phyloP scores from a whole-genome alignment of 2,329 filamentous ascomycete species.

The Alternaria dauci region DNA sequence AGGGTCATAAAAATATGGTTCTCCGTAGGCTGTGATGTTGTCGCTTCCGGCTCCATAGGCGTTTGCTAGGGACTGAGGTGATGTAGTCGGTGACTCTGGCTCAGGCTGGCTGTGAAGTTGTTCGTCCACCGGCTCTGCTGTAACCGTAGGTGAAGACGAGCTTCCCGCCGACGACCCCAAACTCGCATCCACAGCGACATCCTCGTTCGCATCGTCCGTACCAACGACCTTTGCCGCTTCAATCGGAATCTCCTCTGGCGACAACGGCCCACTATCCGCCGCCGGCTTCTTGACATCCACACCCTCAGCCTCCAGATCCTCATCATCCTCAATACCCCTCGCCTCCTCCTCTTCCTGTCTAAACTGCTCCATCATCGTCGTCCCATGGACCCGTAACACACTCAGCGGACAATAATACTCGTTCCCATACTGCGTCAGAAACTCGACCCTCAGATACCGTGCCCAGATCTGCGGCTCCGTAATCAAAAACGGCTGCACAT shows the following conservation, averaged over 20 bases:
- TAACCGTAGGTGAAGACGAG: background rate
- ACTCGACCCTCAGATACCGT: conserved; percentile 89
- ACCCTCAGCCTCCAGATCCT: conserved; percentile 58
- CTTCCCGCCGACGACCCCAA: background rate
- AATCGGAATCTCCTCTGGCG: conserved; percentile 30
- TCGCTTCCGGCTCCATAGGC: background rate
- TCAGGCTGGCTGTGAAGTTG: background rate
- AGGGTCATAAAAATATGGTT: background rate
- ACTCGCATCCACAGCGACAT: background rate
- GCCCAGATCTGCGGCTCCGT: conserved; percentile 96
- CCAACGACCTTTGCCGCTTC: conserved; percentile 24
- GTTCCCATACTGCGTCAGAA: conserved; percentile 91
- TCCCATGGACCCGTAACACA: conserved; percentile 89
- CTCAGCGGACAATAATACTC: conserved; percentile 97
- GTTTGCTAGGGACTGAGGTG: background rate
- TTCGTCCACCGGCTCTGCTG: conserved; percentile 1
- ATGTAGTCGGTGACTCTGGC: background rate
- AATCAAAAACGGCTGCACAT: conserved; percentile 94
- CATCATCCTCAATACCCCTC: conserved; percentile 66
- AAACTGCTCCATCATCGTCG: conserved; percentile 92
- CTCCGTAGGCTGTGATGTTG: background rate
- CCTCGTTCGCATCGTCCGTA: background rate
- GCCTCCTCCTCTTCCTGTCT: conserved; percentile 81
- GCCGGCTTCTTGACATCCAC: conserved; percentile 50
- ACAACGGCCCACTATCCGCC: conserved; percentile 34